Evolutionary conservation across 139 green algal genomes (phyloP).

Genomic region (Diplosphaera chodatii): DNA sequence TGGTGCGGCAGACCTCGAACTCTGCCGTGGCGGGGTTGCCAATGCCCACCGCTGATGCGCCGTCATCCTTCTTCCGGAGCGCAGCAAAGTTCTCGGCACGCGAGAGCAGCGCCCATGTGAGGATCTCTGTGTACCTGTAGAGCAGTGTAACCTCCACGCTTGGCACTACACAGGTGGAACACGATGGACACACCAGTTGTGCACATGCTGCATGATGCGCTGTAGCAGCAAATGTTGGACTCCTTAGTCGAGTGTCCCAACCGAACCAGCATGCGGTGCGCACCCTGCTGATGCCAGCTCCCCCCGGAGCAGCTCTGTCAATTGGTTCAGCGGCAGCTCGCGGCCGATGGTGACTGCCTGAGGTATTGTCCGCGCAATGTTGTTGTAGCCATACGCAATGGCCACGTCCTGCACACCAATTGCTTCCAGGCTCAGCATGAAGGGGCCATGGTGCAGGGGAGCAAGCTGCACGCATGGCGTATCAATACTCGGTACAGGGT

Average conservation of each 20-base stretch:
- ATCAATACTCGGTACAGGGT: too few species aligned
- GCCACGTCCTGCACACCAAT: slow-evolving; percentile 89
- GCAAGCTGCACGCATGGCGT: too few species aligned
- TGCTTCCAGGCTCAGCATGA: background rate
- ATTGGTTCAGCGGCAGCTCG: slow-evolving; percentile 88
- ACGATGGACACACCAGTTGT: too few species aligned
- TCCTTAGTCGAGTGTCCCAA: too few species aligned
- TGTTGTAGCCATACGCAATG: slow-evolving; percentile 98
- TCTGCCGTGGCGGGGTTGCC: slow-evolving; percentile 92
- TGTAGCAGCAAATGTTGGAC: too few species aligned
- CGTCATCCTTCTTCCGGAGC: slow-evolving; percentile 63
- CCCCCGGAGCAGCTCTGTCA: slow-evolving; percentile 79
- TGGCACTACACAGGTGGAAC: too few species aligned
- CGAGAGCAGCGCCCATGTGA: slow-evolving; percentile 85
- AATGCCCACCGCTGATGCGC: slow-evolving; percentile 70
- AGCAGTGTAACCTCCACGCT: too few species aligned
- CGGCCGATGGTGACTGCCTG: slow-evolving; percentile 59
- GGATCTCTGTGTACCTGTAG: slow-evolving; percentile 64
- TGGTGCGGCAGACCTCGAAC: slow-evolving; percentile 79
- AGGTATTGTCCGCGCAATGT: slow-evolving; percentile 67
- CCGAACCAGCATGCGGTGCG: too few species aligned
- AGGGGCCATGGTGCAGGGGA: too few species aligned
- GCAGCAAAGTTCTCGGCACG: slow-evolving; percentile 82
- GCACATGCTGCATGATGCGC: too few species aligned
- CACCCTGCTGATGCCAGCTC: slow-evolving; percentile 81